These are phyloP conservation scores for Eucalyptus urophylla DNA, from an alignment of 345 rosid species.

Conservation along the genomic window DNA sequence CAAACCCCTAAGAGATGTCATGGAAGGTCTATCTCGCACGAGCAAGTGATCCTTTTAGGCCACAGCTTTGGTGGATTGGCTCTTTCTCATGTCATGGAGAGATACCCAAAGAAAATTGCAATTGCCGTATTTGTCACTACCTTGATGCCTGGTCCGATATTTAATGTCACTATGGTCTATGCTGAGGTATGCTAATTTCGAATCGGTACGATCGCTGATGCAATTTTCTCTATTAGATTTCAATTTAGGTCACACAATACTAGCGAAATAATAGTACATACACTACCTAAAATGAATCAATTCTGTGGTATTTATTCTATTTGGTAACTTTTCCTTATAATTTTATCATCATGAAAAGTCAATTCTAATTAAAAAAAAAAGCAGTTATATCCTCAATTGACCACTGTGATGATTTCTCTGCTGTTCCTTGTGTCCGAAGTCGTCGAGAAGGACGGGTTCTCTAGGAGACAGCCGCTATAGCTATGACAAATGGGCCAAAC, in stretches of 20 bases:
- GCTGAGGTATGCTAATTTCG: too few relatives aligned
- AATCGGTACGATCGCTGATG: too few relatives aligned
- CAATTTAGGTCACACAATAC: too few relatives aligned
- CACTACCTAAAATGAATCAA: too few relatives aligned
- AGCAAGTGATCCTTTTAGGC: slow-evolving; percentile 17
- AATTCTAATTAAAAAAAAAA: too few relatives aligned
- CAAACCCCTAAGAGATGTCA: slow-evolving; percentile 3
- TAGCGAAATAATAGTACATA: too few relatives aligned
- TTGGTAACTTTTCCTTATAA: not conserved
- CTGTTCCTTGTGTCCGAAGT: not conserved
- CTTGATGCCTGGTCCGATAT: slow-evolving; percentile 7
- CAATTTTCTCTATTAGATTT: too few relatives aligned
- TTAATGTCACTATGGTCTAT: slow-evolving; percentile 10
- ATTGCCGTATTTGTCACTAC: slow-evolving; percentile 9
- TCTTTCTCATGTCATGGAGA: too few relatives aligned
- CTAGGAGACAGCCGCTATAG: slow-evolving; percentile 11
- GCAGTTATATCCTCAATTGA: not conserved
- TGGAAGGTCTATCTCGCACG: not conserved
- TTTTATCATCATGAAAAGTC: too few relatives aligned
- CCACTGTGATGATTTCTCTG: not conserved
- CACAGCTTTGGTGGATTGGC: slow-evolving; percentile 17
- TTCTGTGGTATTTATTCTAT: not conserved
- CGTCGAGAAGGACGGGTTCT: slow-evolving; percentile 2
- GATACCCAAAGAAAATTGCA: not conserved
- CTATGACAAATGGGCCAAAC: slow-evolving; percentile 21